These are phyloP conservation scores for Suhomyces kilbournensis DNA, from an alignment of 805 yeast species.

Conservation along the genomic window DNA sequence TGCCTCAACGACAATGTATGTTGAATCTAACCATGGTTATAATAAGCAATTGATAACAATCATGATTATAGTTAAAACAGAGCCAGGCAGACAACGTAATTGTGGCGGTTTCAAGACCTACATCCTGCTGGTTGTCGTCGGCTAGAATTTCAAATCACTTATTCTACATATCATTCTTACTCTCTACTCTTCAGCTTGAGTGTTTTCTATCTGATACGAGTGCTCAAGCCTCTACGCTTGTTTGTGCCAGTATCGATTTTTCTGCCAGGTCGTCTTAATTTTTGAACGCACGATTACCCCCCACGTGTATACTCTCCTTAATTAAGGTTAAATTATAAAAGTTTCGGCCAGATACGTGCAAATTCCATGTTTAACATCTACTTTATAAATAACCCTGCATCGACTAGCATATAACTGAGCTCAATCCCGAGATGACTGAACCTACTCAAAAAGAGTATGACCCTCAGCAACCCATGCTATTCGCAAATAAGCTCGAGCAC, in stretches of 20 bases:
- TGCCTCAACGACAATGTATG: not conserved
- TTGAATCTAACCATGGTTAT: not conserved
- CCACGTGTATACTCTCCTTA: not conserved
- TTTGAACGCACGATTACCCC: not conserved
- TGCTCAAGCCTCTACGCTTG: not conserved
- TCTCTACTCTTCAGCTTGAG: not conserved
- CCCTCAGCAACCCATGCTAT: constrained; percentile 55
- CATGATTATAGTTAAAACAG: not conserved
- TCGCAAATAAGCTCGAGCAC: constrained; percentile 76
- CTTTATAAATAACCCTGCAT: not conserved
- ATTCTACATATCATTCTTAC: not conserved
- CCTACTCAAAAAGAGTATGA: constrained; percentile 5
- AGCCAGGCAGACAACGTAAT: not conserved
- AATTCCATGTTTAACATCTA: not conserved
- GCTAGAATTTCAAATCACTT: not conserved
- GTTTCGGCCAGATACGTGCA: not conserved
- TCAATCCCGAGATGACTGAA: not conserved
- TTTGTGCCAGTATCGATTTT: not conserved
- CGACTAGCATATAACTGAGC: not conserved
- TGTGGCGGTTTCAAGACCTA: not conserved
- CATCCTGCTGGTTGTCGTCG: not conserved
- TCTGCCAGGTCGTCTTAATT: not conserved
- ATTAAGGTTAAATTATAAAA: not conserved
- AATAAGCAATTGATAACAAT: not conserved
- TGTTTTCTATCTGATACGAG: not conserved